phyloP scores from a whole-genome alignment of 1,284 basidiomycete genomes.

The Heterobasidion occidentale region DNA sequence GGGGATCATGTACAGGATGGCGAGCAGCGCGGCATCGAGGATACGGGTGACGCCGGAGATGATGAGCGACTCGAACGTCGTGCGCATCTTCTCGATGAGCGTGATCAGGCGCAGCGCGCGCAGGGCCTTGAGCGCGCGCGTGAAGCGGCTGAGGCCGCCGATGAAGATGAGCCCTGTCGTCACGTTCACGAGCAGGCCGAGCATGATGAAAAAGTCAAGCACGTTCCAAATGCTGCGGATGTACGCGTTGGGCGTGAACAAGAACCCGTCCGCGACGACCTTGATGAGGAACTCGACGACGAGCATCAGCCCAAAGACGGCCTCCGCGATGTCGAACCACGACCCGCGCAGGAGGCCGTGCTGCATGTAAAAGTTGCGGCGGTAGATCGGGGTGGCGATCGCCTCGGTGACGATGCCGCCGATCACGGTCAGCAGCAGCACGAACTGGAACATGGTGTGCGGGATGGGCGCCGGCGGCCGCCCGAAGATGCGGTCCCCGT shows the following conservation, averaged over 20 bases:
- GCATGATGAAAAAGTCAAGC: constrained; percentile 84
- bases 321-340: constrained; percentile 89
- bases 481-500: constrained; percentile 83
- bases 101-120: constrained; percentile 89
- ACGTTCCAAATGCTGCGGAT: constrained; percentile 89
- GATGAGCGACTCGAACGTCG: constrained; percentile 88
- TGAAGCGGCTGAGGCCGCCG: constrained; percentile 76
- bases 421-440: constrained; percentile 74
- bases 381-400: constrained; percentile 83
- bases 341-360: constrained; percentile 59
- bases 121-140: constrained; percentile 84
- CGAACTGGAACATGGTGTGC: constrained; percentile 68
- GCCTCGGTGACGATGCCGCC: constrained; percentile 82
- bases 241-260: constrained; percentile 94
- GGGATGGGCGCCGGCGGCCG: constrained; percentile 57
- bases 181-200: constrained; percentile 79
- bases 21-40: constrained; percentile 87
- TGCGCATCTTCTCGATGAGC: constrained; percentile 78
- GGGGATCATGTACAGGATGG: constrained; percentile 92
- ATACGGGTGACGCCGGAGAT: constrained; percentile 86
- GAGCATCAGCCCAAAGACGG: constrained; percentile 69
- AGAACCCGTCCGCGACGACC: constrained; percentile 86
- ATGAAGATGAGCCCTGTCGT: constrained; percentile 73
- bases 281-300: constrained; percentile 88
- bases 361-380: constrained; percentile 61